These are phyloP conservation scores for Stereum hirsutum DNA, from an alignment of 1,284 basidiomycete genomes.

Conservation along the genomic window DNA sequence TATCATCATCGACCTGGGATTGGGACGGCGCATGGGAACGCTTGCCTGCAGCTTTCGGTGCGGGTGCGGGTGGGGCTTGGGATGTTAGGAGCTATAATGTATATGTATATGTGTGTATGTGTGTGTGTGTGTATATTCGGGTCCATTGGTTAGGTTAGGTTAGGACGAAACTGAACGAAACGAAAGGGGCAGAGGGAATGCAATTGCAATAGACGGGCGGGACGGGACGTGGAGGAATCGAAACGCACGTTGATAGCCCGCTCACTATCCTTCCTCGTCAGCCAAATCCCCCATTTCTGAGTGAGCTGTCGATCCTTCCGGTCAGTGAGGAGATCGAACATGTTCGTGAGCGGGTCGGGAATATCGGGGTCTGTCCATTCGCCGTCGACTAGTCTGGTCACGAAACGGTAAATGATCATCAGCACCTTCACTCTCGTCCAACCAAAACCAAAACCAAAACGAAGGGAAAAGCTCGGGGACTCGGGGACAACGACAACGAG, in stretches of 20 bases:
- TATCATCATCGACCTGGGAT: too few relatives aligned
- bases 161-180: not conserved
- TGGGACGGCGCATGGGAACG: too few relatives aligned
- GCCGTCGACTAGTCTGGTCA: slow-evolving; percentile 60
- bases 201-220: not conserved
- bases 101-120: too few relatives aligned
- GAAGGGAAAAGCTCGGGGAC: not conserved
- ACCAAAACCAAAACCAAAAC: too few relatives aligned
- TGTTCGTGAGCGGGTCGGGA: slow-evolving; percentile 58
- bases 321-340: slow-evolving; percentile 55
- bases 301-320: slow-evolving; percentile 54
- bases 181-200: not conserved
- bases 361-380: slow-evolving; percentile 58
- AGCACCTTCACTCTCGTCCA: too few relatives aligned
- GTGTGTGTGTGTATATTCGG: too few relatives aligned
- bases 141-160: not conserved
- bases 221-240: not conserved
- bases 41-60: slow-evolving; percentile 34
- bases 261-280: slow-evolving; percentile 60
- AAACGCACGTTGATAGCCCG: slow-evolving; percentile 59
- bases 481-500: not conserved
- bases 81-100: slow-evolving; percentile 47
- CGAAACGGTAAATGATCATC: too few relatives aligned
- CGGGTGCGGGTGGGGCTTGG: slow-evolving; percentile 37
- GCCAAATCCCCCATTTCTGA: slow-evolving; percentile 75